Conservation (phyloP, 495 filamentous ascomycete species). For the Tricharina praecox region DNA sequence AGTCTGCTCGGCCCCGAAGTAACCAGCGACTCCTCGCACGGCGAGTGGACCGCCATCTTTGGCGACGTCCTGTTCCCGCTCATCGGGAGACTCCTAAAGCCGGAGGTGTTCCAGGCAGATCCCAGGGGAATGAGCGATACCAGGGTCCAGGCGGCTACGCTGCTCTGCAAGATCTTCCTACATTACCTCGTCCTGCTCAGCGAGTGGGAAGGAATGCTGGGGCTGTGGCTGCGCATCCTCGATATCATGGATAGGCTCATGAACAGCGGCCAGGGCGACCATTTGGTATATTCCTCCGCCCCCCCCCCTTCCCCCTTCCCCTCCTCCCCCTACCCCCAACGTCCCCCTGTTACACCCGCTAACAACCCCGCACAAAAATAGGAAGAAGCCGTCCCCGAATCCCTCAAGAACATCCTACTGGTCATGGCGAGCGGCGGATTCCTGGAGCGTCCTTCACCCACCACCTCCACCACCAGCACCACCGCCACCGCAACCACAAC, state of each 20-base stretch:
- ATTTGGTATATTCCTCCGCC: conserved; percentile 51
- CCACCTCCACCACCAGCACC: too few species aligned
- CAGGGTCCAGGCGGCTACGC: conserved; percentile 72
- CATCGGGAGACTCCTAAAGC: conserved; percentile 73
- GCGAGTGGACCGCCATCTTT: conserved; percentile 92
- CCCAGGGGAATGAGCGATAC: conserved; percentile 90
- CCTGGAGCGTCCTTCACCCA: conserved; percentile 59
- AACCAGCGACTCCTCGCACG: conserved; percentile 55
- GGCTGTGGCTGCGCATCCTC: conserved; percentile 81
- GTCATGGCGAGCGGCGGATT: conserved; percentile 89
- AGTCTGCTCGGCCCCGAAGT: conserved; percentile 68
- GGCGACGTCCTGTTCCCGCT: conserved; percentile 91
- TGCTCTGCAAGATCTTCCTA: conserved; percentile 88
- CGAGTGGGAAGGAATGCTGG: conserved; percentile 79
- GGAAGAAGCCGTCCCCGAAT: conserved; percentile 92
- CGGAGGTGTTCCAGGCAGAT: conserved; percentile 87
- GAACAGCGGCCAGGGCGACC: conserved; percentile 88
- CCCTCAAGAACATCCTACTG: conserved; percentile 85
- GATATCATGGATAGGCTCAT: conserved; percentile 92
- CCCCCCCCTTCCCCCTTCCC: too few species aligned
- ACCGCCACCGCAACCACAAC: too few species aligned
- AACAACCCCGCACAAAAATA: too few species aligned
- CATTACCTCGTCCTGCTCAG: conserved; percentile 77
- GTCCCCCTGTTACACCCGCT: too few species aligned
- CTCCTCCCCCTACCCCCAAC: too few species aligned